A percentile compares a stretch with the other conserved stretches of the same genome.
Evolutionary conservation across 2,329 filamentous ascomycete genomes (phyloP).

Genomic region (Lachnellula suecica): DNA sequence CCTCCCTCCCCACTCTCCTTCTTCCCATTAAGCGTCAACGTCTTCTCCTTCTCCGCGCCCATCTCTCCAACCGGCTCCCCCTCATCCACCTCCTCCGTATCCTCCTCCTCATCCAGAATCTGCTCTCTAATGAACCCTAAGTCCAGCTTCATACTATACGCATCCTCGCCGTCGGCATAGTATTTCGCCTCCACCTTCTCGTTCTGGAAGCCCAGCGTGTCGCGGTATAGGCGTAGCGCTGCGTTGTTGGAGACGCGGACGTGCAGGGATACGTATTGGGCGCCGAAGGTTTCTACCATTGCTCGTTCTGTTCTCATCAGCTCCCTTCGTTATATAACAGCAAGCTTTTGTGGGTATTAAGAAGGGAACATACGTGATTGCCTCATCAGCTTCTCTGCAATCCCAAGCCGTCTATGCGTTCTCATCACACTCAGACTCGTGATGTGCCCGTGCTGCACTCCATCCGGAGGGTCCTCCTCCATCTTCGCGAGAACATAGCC

Average conservation of each 20-base stretch:
- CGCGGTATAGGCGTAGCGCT: slow-evolving; percentile 87
- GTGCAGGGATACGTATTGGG: slow-evolving; percentile 91
- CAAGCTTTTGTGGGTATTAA: neutral
- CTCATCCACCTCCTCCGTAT: slow-evolving; percentile 55
- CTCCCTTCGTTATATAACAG: slow-evolving; percentile 6
- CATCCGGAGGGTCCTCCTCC: slow-evolving; percentile 95
- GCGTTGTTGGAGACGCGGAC: slow-evolving; percentile 93
- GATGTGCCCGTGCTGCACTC: slow-evolving; percentile 92
- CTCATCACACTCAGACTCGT: slow-evolving; percentile 95
- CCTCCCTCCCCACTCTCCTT: slow-evolving; percentile 47
- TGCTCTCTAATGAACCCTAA: slow-evolving; percentile 57
- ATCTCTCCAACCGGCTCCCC: slow-evolving; percentile 69
- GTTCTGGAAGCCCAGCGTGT: slow-evolving; percentile 85
- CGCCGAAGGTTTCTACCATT: slow-evolving; percentile 93
- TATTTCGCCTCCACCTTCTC: slow-evolving; percentile 87
- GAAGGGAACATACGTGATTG: slow-evolving; percentile 73
- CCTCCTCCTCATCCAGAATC: slow-evolving; percentile 47
- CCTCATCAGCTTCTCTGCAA: slow-evolving; percentile 96
- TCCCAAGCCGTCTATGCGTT: slow-evolving; percentile 84
- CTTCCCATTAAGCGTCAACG: slow-evolving; percentile 45
- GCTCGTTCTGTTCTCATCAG: slow-evolving; percentile 66
- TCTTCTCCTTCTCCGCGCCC: slow-evolving; percentile 45
- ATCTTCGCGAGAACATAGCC: slow-evolving; percentile 99
- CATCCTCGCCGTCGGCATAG: slow-evolving; percentile 97
- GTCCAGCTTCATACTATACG: slow-evolving; percentile 90